Conservation (phyloP, 2,329 filamentous ascomycete genomes). For the Didymellaceae sp. region DNA sequence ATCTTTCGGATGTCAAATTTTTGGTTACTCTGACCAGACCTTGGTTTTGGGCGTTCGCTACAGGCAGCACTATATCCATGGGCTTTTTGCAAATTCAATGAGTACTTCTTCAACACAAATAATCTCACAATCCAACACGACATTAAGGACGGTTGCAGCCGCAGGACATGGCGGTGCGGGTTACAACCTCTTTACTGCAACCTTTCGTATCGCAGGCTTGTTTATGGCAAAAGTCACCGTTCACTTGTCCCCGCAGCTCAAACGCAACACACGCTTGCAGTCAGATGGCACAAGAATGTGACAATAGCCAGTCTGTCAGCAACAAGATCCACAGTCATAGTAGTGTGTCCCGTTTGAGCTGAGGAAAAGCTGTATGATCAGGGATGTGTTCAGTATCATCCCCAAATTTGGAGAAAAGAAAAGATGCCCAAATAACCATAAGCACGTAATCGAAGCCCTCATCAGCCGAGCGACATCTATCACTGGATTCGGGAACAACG, state of each 20-base stretch:
- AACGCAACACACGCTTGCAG: slow-evolving; percentile 14
- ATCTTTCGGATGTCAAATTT: slow-evolving; percentile 11
- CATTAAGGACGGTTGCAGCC: background rate
- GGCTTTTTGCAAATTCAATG: slow-evolving; percentile 12
- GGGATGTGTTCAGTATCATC: background rate
- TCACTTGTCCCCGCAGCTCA: slow-evolving; percentile 5
- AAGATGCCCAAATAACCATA: background rate
- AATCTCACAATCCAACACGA: background rate
- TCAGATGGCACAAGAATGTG: slow-evolving; percentile 9
- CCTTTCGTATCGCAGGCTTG: slow-evolving; percentile 7
- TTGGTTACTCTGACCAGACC: slow-evolving; percentile 23
- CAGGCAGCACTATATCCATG: slow-evolving; percentile 31
- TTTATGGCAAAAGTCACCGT: background rate
- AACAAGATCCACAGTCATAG: slow-evolving; percentile 1
- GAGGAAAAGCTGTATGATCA: background rate
- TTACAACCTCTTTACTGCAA: slow-evolving; percentile 10
- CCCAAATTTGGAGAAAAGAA: background rate
- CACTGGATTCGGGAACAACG: background rate
- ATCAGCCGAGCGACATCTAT: slow-evolving; percentile 1
- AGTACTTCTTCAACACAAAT: slow-evolving; percentile 4
- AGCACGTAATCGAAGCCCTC: background rate
- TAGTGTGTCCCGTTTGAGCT: background rate
- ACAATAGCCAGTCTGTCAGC: slow-evolving; percentile 13
- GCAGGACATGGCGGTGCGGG: background rate
- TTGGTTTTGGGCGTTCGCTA: slow-evolving; percentile 23